Percentiles rank a stretch among this genome's conserved stretches.
phyloP scores from a whole-genome alignment of 306 rosid genomes.

The Chamaecrista fasciculata region DNA sequence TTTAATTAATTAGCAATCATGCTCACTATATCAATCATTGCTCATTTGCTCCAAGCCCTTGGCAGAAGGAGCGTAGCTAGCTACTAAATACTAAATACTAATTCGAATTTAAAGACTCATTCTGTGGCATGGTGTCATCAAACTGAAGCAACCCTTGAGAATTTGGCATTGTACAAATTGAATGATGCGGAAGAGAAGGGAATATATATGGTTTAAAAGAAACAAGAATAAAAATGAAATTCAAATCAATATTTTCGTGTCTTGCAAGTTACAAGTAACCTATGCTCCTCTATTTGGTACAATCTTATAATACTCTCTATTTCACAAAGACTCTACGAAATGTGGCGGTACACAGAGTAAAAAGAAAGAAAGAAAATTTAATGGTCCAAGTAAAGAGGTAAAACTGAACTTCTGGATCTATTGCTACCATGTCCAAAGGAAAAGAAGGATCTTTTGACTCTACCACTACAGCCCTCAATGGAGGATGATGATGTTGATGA shows the following conservation, averaged over 20 bases:
- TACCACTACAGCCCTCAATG: slow-evolving; percentile 60
- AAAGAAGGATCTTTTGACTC: slow-evolving; percentile 72
- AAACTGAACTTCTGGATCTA: slow-evolving; percentile 67
- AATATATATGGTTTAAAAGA: no score
- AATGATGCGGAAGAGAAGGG: not conserved
- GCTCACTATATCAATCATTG: not conserved
- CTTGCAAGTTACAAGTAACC: slow-evolving; percentile 33
- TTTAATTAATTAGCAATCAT: slow-evolving; percentile 59
- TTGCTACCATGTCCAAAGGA: slow-evolving; percentile 78
- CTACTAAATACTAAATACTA: no score
- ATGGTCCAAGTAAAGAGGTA: slow-evolving; percentile 62
- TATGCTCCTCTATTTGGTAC: slow-evolving; percentile 56
- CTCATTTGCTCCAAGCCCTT: slow-evolving; percentile 35
- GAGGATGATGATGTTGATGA: slow-evolving; percentile 37
- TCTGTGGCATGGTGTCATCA: no score
- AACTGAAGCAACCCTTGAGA: not conserved
- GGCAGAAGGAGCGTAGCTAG: slow-evolving; percentile 2
- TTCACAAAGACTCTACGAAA: slow-evolving; percentile 31
- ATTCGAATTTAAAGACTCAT: no score
- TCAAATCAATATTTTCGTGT: slow-evolving; percentile 48
- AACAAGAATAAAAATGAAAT: slow-evolving; percentile 29
- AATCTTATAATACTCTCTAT: slow-evolving; percentile 36
- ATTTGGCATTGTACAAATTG: slow-evolving; percentile 16
- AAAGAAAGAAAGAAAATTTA: slow-evolving; percentile 19
- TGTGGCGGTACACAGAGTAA: slow-evolving; percentile 29